A percentile compares a stretch with the other conserved stretches of the same genome.
Evolutionary conservation across 2,329 filamentous ascomycete genomes (phyloP).

Genomic region (Ophiostoma perfectum): DNA sequence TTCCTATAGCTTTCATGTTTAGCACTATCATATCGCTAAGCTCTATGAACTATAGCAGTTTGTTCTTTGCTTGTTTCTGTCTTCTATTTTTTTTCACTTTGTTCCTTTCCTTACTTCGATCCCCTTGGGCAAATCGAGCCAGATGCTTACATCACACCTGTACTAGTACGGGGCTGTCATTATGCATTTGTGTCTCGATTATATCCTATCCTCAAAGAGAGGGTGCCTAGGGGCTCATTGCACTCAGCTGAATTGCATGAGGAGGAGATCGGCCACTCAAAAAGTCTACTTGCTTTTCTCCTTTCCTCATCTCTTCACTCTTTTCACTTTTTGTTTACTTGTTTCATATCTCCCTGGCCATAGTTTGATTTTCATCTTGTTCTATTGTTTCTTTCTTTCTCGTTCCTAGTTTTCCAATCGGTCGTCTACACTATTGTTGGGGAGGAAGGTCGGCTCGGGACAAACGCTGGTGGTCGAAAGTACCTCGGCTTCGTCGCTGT

Average conservation of each 20-base stretch:
- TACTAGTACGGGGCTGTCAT: background rate
- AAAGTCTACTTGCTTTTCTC: conserved; percentile 3
- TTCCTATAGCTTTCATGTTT: background rate
- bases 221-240: background rate
- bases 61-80: conserved; percentile 1
- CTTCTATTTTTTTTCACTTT: background rate
- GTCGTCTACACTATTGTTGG: background rate
- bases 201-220: background rate
- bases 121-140: background rate
- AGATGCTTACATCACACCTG: background rate
- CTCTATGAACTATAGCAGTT: background rate
- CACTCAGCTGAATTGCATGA: background rate
- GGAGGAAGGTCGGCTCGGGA: background rate
- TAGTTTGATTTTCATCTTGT: background rate
- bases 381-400: conserved; percentile 25
- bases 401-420: background rate
- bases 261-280: background rate
- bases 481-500: too few relatives aligned
- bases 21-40: background rate
- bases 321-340: background rate
- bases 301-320: background rate
- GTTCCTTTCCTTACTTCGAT: background rate
- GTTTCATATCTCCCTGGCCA: conserved; percentile 5
- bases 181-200: too few relatives aligned
- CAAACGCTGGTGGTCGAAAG: background rate